A percentile compares a stretch with the other conserved stretches of the same genome.
Evolutionary conservation across 192 early-diverging fungal genomes (phyloP).

Genomic region (Mortierella antarctica): DNA sequence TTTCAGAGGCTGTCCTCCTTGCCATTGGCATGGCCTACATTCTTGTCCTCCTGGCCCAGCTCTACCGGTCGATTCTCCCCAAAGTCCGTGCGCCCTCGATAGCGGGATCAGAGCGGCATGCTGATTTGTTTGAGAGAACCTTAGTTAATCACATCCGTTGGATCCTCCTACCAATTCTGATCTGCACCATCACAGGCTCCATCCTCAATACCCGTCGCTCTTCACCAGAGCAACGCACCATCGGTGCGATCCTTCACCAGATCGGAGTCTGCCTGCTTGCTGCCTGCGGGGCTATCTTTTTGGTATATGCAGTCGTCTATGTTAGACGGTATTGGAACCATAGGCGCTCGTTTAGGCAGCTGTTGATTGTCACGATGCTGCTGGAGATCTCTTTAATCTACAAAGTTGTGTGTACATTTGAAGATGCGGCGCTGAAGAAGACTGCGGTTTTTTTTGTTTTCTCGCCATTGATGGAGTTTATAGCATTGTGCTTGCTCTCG

Average conservation of each 20-base stretch:
- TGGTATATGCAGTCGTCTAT: slow-evolving; percentile 9
- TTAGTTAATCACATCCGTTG: slow-evolving; percentile 26
- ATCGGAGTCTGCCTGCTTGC: slow-evolving; percentile 2
- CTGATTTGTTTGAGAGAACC: slow-evolving; percentile 12
- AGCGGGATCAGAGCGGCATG: background rate
- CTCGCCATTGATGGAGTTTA: slow-evolving; percentile 23
- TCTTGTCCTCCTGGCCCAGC: slow-evolving; percentile 16
- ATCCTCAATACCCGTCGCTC: background rate
- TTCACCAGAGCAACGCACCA: background rate
- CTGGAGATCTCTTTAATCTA: slow-evolving; percentile 32
- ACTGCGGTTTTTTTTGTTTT: slow-evolving; percentile 15
- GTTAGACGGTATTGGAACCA: slow-evolving; percentile 7
- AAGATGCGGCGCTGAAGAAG: background rate
- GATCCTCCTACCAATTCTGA: slow-evolving; percentile 24
- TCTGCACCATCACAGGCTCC: slow-evolving; percentile 15
- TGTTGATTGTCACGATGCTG: background rate
- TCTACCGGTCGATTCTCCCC: slow-evolving; percentile 32
- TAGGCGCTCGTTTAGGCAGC: background rate
- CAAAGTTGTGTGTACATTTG: slow-evolving; percentile 26
- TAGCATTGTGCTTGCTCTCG: background rate
- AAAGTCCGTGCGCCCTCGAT: slow-evolving; percentile 12
- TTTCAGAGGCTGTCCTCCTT: slow-evolving; percentile 4
- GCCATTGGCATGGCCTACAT: slow-evolving; percentile 32
- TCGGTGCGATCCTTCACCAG: slow-evolving; percentile 11
- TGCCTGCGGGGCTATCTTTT: slow-evolving; percentile 1